Percentiles rank a stretch among this genome's conserved stretches.
phyloP scores from a whole-genome alignment of 495 filamentous ascomycete genomes.

The Astrothelium subdiscretum region DNA sequence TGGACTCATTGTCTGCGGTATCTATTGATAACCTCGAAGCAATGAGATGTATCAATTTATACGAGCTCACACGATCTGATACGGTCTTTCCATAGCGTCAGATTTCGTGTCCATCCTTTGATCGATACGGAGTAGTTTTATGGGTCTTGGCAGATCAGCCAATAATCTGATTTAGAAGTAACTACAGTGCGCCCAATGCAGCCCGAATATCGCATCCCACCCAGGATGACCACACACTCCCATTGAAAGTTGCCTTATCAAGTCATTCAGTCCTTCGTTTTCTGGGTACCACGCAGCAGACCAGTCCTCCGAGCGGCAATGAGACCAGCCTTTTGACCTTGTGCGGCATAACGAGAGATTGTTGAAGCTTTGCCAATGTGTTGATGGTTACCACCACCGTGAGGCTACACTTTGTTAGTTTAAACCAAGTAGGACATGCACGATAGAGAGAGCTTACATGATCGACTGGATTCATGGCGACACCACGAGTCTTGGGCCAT shows the following conservation, averaged over 20 bases:
- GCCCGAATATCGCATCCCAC: not conserved
- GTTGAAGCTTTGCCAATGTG: slow-evolving; percentile 99
- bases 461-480: slow-evolving; percentile 99
- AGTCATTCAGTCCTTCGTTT: slow-evolving; percentile 77
- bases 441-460: slow-evolving; percentile 52
- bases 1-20: not conserved
- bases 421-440: not conserved
- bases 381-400: slow-evolving; percentile 99
- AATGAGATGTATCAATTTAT: no score
- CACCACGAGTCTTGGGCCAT: slow-evolving; percentile 99
- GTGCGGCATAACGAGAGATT: slow-evolving; percentile 91
- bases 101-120: no score
- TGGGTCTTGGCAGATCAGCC: no score
- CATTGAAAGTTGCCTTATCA: not conserved
- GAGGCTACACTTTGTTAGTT: slow-evolving; percentile 50
- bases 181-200: not conserved
- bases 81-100: no score
- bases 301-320: slow-evolving; percentile 98
- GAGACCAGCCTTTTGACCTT: slow-evolving; percentile 99
- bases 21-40: not conserved
- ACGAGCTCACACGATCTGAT: no score
- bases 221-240: not conserved
- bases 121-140: no score
- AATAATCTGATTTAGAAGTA: not conserved
- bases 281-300: slow-evolving; percentile 98